These are phyloP conservation scores for Ensete glaucum DNA, from an alignment of 176 grass and related monocot species.

Conservation along the genomic window DNA sequence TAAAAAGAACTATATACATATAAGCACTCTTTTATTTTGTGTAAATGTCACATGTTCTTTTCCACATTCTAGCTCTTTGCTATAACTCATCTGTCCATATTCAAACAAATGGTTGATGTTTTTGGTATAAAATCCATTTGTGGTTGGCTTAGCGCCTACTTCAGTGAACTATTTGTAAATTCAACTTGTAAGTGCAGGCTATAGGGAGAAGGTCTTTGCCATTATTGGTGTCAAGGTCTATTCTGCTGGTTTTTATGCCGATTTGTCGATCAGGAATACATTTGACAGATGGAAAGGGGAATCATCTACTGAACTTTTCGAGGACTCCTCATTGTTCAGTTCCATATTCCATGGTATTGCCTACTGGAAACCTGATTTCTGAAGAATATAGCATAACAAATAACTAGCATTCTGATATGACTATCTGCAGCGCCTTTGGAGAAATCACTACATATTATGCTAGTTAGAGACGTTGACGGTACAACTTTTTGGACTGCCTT, in stretches of 20 bases:
- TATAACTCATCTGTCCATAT: neutral
- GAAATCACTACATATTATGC: conserved; percentile 74
- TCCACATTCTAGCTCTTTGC: neutral
- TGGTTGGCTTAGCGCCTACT: neutral
- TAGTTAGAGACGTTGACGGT: conserved; percentile 72
- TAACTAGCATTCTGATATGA: conserved; percentile 18
- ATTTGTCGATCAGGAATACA: conserved; percentile 34
- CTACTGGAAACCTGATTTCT: neutral
- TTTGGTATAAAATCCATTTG: neutral
- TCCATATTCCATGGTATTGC: conserved; percentile 61
- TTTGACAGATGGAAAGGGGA: conserved; percentile 42
- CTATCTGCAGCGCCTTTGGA: conserved; percentile 43
- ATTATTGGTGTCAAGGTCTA: conserved; percentile 78
- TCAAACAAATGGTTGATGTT: neutral
- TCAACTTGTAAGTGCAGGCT: conserved; percentile 52
- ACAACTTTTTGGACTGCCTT: conserved; percentile 85
- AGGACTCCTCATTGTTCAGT: conserved; percentile 49
- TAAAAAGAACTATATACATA: too few species aligned
- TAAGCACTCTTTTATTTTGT: too few species aligned
- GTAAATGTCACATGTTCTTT: too few species aligned
- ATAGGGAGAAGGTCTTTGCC: conserved; percentile 84
- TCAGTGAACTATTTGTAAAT: conserved; percentile 22
- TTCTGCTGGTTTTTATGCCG: conserved; percentile 64
- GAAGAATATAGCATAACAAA: neutral
- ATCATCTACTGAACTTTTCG: conserved; percentile 32